phyloP scores from a whole-genome alignment of 352 stramenopile genomes.

The Globisporangium echinulatum region DNA sequence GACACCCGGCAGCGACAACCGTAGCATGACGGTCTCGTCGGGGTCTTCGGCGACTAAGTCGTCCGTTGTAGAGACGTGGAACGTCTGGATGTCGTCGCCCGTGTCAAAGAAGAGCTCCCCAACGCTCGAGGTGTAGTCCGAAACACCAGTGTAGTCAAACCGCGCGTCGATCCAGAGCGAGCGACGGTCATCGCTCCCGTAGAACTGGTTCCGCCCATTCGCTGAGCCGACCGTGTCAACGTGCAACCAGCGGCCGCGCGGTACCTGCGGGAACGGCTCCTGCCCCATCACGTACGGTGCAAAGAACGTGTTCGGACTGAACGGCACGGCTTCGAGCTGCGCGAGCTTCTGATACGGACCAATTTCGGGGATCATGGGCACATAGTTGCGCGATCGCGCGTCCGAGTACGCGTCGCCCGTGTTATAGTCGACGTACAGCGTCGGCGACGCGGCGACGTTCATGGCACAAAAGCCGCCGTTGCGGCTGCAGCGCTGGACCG shows the following conservation, averaged over 20 bases:
- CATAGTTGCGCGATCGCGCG: slow-evolving; percentile 38
- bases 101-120: slow-evolving; percentile 63
- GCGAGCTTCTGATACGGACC: slow-evolving; percentile 59
- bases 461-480: slow-evolving; percentile 53
- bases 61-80: slow-evolving; percentile 82
- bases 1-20: slow-evolving; percentile 89
- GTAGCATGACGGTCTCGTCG: slow-evolving; percentile 87
- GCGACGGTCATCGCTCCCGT: slow-evolving; percentile 77
- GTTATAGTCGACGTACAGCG: slow-evolving; percentile 64
- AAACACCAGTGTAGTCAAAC: slow-evolving; percentile 88
- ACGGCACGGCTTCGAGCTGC: slow-evolving; percentile 49
- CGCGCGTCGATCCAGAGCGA: slow-evolving; percentile 70
- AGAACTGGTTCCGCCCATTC: slow-evolving; percentile 86
- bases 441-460: slow-evolving; percentile 35
- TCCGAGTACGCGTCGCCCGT: slow-evolving; percentile 72
- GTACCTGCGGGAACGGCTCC: slow-evolving; percentile 71
- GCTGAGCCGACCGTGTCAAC: slow-evolving; percentile 75
- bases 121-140: slow-evolving; percentile 80
- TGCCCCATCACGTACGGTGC: slow-evolving; percentile 49
- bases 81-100: slow-evolving; percentile 38
- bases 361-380: slow-evolving; percentile 30
- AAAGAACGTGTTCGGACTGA: slow-evolving; percentile 37
- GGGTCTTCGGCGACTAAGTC: slow-evolving; percentile 89
- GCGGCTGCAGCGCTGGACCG: slow-evolving; percentile 57
- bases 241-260: slow-evolving; percentile 46